phyloP scores from a whole-genome alignment of 148 eudicot species.

The Drosera capensis region DNA sequence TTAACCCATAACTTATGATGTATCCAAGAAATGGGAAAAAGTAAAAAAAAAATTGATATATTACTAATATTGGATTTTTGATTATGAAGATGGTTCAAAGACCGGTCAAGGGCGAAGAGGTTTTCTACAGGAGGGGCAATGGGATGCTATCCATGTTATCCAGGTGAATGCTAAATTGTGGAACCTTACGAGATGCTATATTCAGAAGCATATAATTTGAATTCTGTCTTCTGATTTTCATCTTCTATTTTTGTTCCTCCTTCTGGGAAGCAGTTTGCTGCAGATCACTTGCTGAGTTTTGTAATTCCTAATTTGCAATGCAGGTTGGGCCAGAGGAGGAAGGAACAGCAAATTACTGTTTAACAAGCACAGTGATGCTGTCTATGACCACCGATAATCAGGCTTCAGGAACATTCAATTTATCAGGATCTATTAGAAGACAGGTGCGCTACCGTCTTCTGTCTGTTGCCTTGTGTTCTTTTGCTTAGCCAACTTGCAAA shows the following conservation, averaged over 20 bases:
- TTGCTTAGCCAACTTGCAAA: neutral
- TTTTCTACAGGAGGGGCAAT: conserved; percentile 78
- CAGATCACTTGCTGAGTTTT: neutral
- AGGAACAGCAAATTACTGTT: conserved; percentile 69
- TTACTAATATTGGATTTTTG: conserved; percentile 13
- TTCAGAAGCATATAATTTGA: neutral
- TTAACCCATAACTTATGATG: too few species aligned
- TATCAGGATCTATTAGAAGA: conserved; percentile 97
- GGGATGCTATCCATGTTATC: conserved; percentile 99
- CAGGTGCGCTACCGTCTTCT: conserved; percentile 28
- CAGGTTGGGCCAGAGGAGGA: conserved; percentile 84
- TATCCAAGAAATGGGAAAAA: too few species aligned
- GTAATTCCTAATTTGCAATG: neutral
- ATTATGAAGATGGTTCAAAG: conserved; percentile 60
- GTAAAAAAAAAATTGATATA: too few species aligned
- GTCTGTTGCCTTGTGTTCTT: neutral
- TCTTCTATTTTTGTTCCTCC: neutral
- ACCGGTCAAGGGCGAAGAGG: conserved; percentile 91
- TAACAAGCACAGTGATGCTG: conserved; percentile 91
- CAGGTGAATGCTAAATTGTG: conserved; percentile 29
- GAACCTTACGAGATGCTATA: neutral
- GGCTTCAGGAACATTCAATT: conserved; percentile 66
- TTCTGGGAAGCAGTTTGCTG: neutral
- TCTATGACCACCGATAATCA: conserved; percentile 77
- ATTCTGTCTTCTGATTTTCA: neutral